Base-by-base conservation (phyloP, 2,329 filamentous ascomycete species). In the Cephalotrichum gorgonifer region DNA sequence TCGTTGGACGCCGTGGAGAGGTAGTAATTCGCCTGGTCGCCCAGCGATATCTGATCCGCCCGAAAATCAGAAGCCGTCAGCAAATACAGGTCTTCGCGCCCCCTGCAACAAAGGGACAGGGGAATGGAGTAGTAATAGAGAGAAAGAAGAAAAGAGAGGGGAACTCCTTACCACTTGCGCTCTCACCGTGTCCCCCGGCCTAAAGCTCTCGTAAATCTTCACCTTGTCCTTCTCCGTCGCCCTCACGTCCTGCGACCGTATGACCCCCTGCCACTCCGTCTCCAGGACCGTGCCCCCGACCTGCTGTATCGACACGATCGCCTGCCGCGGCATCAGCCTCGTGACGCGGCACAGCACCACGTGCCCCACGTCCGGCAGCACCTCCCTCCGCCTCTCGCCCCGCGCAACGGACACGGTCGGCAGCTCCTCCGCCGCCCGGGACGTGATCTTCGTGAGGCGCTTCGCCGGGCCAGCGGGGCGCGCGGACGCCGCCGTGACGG, bases 221-320 rank as follows among this genome's bases (percentile, higher is more conserved):
- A 96, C 88, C 57, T 88, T 87, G 63, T 97, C 93, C 69, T 96
- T 95, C 70, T 98, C 93, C 17, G 93, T 95, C 3, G 89, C 88
- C 50, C 93, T 78, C 30, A 98, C 88, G 62, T 98, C 93, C 69
- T 97, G 91, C 54, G 84, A 81, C 17, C 89, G 78, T 52, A 95
- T 89, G 53, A 94, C 71, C 4, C 86, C 89, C 66, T 88, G 85
- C 78, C 90, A 94, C 56, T 89, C 85, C 46, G 88, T 85, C 56
- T 86, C 78, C 53, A 86, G 73, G 38, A 86, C 83, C 11, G 76
- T 77, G 58, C 83, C 75, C 50, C 86, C 81, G 25, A 96, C 85
- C 51, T 91, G 85, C 52, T 95, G 76, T 56, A 97, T 96, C 22
- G 85, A 84, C 48, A 94, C 83, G 25, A 84, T 85, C 6, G 88